Evolutionary conservation across 1,284 basidiomycete genomes (phyloP).

Genomic region (Trichosporon coremiiforme): DNA sequence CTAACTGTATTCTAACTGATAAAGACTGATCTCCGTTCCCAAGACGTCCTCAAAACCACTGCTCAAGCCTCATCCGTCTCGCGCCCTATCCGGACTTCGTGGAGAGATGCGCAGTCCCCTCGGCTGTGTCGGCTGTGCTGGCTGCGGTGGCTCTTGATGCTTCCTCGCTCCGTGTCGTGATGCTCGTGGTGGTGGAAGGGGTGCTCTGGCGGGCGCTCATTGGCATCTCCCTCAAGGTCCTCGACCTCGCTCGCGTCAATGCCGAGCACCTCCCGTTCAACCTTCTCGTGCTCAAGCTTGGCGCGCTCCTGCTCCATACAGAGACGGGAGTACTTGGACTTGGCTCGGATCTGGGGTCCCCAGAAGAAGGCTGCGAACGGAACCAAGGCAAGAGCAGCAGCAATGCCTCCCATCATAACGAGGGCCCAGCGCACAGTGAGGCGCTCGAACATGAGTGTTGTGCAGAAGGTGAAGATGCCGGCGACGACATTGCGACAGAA

Average conservation of each 20-base stretch:
- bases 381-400: conserved; percentile 38
- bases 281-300: conserved; percentile 37
- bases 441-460: conserved; percentile 28
- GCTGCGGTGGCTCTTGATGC: not conserved
- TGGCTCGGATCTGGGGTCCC: conserved; percentile 46
- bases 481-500: conserved; percentile 39
- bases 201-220: conserved; percentile 19
- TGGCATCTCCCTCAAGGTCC: conserved; percentile 21
- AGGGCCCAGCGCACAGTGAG: conserved; percentile 29
- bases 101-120: not conserved
- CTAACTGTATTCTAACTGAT: not conserved
- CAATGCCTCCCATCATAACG: conserved; percentile 28
- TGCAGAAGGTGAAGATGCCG: conserved; percentile 33
- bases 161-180: not conserved
- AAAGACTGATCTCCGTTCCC: not conserved
- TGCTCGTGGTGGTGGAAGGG: conserved; percentile 8
- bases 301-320: conserved; percentile 50
- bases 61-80: not conserved
- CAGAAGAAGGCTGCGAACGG: conserved; percentile 50
- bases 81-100: not conserved
- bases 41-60: too few relatives aligned
- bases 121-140: not conserved
- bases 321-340: conserved; percentile 43
- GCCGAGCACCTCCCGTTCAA: conserved; percentile 22
- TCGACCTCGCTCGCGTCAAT: conserved; percentile 22